Percentiles rank a stretch among this genome's conserved stretches.
These are phyloP conservation scores for Corynascus novoguineensis DNA, from an alignment of 495 filamentous ascomycete genomes.

Conservation along the genomic window DNA sequence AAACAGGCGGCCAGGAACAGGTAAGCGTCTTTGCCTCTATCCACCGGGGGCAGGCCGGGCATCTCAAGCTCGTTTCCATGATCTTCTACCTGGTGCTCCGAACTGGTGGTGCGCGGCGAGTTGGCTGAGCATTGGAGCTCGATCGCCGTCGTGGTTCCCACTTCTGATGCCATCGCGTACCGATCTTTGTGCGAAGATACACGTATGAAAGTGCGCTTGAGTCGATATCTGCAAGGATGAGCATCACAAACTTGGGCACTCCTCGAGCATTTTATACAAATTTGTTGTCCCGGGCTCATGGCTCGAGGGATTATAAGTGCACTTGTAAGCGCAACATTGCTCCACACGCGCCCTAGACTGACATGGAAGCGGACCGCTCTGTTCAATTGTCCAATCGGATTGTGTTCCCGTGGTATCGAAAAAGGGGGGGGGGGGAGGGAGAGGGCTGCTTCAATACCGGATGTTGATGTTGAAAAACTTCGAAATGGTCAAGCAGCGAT, in stretches of 20 bases:
- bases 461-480: no score
- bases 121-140: conserved; percentile 1
- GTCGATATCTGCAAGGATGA: no score
- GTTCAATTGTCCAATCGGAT: neutral
- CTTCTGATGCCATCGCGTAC: neutral
- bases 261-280: neutral
- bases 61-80: conserved; percentile 23
- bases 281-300: neutral
- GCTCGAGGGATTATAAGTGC: neutral
- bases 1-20: conserved; percentile 59
- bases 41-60: conserved; percentile 50
- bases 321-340: neutral
- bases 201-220: no score
- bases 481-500: no score
- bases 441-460: no score
- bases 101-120: conserved; percentile 2
- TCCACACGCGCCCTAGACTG: neutral
- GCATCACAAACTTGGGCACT: no score
- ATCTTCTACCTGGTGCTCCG: conserved; percentile 1
- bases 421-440: no score
- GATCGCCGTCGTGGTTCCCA: neutral
- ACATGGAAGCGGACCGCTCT: neutral
- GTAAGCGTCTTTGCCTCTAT: conserved; percentile 60
- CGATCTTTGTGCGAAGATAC: no score
- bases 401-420: no score